A percentile compares a stretch with the other conserved stretches of the same genome.
Evolutionary conservation across 2,329 filamentous ascomycete species (phyloP).

Genomic region (Dryadomyces sulphureus): DNA sequence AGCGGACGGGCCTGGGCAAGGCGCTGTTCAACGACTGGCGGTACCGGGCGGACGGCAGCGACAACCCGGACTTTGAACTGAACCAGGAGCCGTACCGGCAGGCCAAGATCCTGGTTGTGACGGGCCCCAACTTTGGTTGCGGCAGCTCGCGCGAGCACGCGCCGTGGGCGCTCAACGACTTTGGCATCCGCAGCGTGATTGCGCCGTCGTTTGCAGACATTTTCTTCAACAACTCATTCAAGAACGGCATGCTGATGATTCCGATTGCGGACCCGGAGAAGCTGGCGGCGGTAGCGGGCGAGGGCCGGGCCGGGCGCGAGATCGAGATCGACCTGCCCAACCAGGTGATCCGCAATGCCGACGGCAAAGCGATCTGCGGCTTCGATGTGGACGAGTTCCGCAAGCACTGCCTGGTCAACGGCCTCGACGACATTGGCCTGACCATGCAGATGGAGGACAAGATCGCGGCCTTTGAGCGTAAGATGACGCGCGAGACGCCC

Average conservation of each 20-base stretch:
- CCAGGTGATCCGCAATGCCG: constrained; percentile 64
- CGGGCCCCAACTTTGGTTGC: constrained; percentile 89
- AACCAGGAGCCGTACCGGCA: constrained; percentile 78
- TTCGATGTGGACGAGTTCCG: constrained; percentile 90
- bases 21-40: constrained; percentile 81
- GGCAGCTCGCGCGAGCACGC: constrained; percentile 89
- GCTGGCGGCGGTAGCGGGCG: constrained; percentile 56
- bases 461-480: constrained; percentile 69
- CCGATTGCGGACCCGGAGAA: constrained; percentile 51
- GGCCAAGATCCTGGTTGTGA: constrained; percentile 81
- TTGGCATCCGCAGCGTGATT: constrained; percentile 88
- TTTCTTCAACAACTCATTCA: constrained; percentile 99
- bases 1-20: constrained; percentile 80
- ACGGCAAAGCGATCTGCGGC: constrained; percentile 56
- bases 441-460: constrained; percentile 88
- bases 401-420: constrained; percentile 87
- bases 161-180: constrained; percentile 91
- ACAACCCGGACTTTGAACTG: constrained; percentile 72
- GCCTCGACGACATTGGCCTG: constrained; percentile 87
- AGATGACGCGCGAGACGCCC: constrained; percentile 62
- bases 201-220: constrained; percentile 80
- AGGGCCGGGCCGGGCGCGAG: constrained; percentile 67
- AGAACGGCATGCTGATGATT: constrained; percentile 96
- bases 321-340: constrained; percentile 80
- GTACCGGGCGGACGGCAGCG: constrained; percentile 56